Percentiles rank a stretch among this genome's conserved stretches.
Evolutionary conservation across 495 filamentous ascomycete species (phyloP).

Genomic region (Ascobolus immersus): DNA sequence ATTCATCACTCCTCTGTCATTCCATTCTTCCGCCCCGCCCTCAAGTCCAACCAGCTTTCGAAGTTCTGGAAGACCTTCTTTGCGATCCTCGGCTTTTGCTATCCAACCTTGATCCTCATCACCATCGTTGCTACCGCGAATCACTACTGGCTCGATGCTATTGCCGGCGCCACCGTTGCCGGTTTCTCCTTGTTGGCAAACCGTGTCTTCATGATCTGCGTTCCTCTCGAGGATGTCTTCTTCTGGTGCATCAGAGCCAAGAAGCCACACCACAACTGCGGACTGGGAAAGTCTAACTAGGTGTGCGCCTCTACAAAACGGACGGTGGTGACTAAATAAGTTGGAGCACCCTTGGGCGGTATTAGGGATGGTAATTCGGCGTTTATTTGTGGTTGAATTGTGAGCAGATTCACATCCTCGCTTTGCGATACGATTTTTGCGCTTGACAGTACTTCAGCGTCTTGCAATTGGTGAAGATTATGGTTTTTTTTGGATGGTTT

Average conservation of each 20-base stretch:
- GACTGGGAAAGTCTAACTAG: too few species aligned
- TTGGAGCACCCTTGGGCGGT: too few species aligned
- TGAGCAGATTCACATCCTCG: too few species aligned
- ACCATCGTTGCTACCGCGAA: conserved; percentile 52
- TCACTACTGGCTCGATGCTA: conserved; percentile 41
- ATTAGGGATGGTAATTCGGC: too few species aligned
- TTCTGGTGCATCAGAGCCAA: conserved; percentile 35
- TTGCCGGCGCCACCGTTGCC: conserved; percentile 36
- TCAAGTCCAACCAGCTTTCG: too few species aligned
- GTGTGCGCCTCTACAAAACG: too few species aligned
- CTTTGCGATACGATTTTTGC: too few species aligned
- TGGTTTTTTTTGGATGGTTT: too few species aligned
- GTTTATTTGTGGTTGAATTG: too few species aligned
- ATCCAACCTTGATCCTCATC: conserved; percentile 36
- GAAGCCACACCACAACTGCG: conserved; percentile 23
- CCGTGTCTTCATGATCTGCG: conserved; percentile 29
- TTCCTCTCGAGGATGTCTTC: conserved; percentile 39
- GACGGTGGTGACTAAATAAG: too few species aligned
- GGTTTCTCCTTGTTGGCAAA: conserved; percentile 33
- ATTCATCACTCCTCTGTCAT: conserved; percentile 18
- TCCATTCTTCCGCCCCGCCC: conserved; percentile 3
- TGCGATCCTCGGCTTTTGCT: conserved; percentile 32
- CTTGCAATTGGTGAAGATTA: too few species aligned
- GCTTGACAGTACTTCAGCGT: too few species aligned
- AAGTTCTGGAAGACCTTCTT: conserved; percentile 22